Evolutionary conservation across 164 flowering plant species (phyloP).

Genomic region (Umbellularia californica): DNA sequence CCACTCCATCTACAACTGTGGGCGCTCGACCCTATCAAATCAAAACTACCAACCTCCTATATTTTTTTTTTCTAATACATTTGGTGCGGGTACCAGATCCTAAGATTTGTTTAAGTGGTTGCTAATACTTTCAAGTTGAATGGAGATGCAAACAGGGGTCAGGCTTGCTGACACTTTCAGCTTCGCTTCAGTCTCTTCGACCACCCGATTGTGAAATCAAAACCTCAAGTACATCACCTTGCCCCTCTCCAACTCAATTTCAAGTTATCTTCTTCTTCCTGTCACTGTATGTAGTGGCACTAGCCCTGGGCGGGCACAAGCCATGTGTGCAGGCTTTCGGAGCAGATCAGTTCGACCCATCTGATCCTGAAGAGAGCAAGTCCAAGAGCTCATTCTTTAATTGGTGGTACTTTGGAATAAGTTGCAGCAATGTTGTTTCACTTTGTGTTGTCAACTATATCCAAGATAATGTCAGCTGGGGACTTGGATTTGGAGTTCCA

Average conservation of each 20-base stretch:
- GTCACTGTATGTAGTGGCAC: conserved; percentile 49
- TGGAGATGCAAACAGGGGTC: conserved; percentile 31
- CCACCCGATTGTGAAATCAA: conserved; percentile 20
- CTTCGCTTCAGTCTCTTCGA: conserved; percentile 20
- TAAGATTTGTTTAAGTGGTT: background rate
- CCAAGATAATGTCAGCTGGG: conserved; percentile 60
- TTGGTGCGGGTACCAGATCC: too few relatives aligned
- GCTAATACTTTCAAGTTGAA: background rate
- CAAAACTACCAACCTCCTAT: too few relatives aligned
- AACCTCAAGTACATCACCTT: background rate
- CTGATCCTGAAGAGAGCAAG: conserved; percentile 33
- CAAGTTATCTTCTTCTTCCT: conserved; percentile 42
- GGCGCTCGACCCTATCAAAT: too few relatives aligned
- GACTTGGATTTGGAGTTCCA: conserved; percentile 59
- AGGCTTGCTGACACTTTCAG: conserved; percentile 41
- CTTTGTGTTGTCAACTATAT: conserved; percentile 30
- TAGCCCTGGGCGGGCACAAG: conserved; percentile 55
- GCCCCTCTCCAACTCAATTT: conserved; percentile 26
- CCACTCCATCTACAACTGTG: too few relatives aligned
- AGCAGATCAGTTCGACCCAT: conserved; percentile 58
- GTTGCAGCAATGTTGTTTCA: conserved; percentile 23
- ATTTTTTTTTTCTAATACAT: too few relatives aligned
- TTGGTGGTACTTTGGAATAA: conserved; percentile 58
- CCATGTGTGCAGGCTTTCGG: conserved; percentile 66
- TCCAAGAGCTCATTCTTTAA: conserved; percentile 58